phyloP scores from a whole-genome alignment of 345 rosid species.

The Citrus australasica region DNA sequence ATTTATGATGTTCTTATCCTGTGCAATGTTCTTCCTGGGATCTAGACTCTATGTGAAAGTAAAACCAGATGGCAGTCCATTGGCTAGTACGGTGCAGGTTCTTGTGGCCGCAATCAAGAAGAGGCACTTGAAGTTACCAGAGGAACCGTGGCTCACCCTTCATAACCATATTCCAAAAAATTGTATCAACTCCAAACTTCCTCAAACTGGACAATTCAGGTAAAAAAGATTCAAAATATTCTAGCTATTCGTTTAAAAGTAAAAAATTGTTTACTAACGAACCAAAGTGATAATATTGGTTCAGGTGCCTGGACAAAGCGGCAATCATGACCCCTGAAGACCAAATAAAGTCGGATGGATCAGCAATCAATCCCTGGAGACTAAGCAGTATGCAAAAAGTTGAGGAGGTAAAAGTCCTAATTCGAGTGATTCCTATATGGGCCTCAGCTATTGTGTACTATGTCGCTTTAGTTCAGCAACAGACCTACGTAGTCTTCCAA shows the following conservation, averaged over 20 bases:
- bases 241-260: background rate
- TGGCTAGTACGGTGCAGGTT: slow-evolving; percentile 35
- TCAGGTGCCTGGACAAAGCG: slow-evolving; percentile 41
- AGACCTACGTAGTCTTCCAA: slow-evolving; percentile 36
- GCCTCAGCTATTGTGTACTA: slow-evolving; percentile 16
- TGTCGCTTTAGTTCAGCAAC: slow-evolving; percentile 28
- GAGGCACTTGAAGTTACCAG: slow-evolving; percentile 38
- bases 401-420: slow-evolving; percentile 47
- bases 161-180: slow-evolving; percentile 26
- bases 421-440: slow-evolving; percentile 40
- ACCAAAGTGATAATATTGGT: background rate
- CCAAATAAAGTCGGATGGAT: slow-evolving; percentile 35
- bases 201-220: slow-evolving; percentile 45
- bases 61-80: slow-evolving; percentile 40
- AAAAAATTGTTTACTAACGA: too few species aligned
- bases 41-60: slow-evolving; percentile 34
- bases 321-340: slow-evolving; percentile 30
- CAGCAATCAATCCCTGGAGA: slow-evolving; percentile 37
- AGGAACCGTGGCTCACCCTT: slow-evolving; percentile 37
- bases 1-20: slow-evolving; percentile 38
- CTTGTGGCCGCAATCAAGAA: slow-evolving; percentile 53
- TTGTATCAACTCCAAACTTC: slow-evolving; percentile 36
- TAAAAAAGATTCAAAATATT: background rate
- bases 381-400: slow-evolving; percentile 47
- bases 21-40: slow-evolving; percentile 36